phyloP scores from a whole-genome alignment of 169 alveolate species.

The Amoebophrya sp. region DNA sequence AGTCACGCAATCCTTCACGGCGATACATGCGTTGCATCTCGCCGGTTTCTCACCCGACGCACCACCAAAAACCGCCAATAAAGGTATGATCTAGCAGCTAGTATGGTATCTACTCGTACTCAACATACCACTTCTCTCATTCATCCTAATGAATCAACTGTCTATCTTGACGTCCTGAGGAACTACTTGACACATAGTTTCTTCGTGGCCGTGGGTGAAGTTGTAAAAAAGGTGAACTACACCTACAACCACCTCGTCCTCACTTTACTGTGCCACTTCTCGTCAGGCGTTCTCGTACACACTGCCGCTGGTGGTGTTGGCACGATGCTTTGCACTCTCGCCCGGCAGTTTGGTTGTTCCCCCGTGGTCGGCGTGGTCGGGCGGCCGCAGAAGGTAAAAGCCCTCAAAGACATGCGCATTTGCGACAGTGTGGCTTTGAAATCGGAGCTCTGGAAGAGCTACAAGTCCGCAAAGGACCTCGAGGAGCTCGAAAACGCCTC shows the following conservation, averaged over 20 bases:
- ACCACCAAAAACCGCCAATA: neutral
- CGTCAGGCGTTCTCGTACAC: neutral
- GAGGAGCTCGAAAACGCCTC: too few species aligned
- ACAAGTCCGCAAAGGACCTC: too few species aligned
- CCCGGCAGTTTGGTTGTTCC: neutral
- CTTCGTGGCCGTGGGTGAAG: too few species aligned
- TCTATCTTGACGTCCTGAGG: too few species aligned
- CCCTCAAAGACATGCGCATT: neutral
- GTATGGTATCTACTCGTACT: too few species aligned
- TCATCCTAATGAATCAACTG: too few species aligned
- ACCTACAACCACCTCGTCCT: too few species aligned
- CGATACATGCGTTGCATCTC: neutral
- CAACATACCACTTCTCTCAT: too few species aligned
- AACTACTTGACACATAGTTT: too few species aligned
- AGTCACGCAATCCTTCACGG: too few species aligned
- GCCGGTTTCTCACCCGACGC: neutral
- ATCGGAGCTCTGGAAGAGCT: neutral
- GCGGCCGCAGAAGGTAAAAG: neutral
- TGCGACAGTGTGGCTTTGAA: neutral
- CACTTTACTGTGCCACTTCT: too few species aligned
- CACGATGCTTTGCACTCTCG: neutral
- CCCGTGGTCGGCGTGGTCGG: constrained; percentile 1
- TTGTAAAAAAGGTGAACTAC: too few species aligned
- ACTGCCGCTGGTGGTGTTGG: neutral
- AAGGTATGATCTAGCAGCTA: neutral